Evolutionary conservation across 768 basidiomycete species (phyloP), one percentile per base, ranked within the genome.

Genomic region (Phlegmacium glaucopus): DNA sequence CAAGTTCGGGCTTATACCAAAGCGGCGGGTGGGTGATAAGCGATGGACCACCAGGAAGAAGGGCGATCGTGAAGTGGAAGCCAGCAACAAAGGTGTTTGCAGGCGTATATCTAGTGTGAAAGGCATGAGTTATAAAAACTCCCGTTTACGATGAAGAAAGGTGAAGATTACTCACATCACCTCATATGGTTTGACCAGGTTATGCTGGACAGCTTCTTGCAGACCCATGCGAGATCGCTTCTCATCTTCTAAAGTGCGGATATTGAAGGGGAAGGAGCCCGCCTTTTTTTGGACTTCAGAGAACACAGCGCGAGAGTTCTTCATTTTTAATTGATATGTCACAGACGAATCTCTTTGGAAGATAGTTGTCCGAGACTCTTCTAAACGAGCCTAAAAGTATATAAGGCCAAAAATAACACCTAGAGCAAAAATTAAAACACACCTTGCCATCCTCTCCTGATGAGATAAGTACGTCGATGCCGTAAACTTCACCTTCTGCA

Each of bases 221-320:
- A 98, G 78, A 55, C 95, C 96, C 78, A 98, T 86, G 30, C 95
- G 85, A 22, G 92, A 87, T 44, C 91, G 82, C 71, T 94, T 94
- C 78, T 98, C 95, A 61, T 98, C 95, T 54, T 95, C 95, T 48
- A 98, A 78, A 39, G 78, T 77, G 52, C 96, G 90, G 53, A 99
- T 80, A 59, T 94, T 97, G 78, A 99, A 97, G 28, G 96, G 95
- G 83, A 99, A 98, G 4, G 92, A 79, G 18, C 95, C 95, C 35
- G 96, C 91, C 70, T 97, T 98, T 77, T 93, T 94, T 71, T 94
- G 90, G 59, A 97, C 90, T 69, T 98, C 95, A 42, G 90, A 89
- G 72, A 97, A 98, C 35, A 95, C 87, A n/a, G 87, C 81, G 53
- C 95, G 88, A 37, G 94, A 94, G 53, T 89, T 95, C 76, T 95